phyloP scores from a whole-genome alignment of 1,139 yeast species.

The Geotrichum reessii region DNA sequence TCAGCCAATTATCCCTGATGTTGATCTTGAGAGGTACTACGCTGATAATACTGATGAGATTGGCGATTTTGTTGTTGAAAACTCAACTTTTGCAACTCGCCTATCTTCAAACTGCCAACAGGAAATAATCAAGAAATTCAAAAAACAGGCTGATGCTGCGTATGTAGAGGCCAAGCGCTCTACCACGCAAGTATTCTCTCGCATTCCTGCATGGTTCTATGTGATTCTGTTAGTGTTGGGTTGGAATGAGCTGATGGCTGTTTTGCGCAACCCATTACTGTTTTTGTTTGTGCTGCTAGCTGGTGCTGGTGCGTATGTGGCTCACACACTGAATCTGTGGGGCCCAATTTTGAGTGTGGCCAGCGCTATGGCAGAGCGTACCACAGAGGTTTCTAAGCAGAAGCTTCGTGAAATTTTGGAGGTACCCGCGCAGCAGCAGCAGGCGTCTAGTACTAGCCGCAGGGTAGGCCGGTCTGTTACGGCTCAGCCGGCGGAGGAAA shows the following conservation, averaged over 20 bases:
- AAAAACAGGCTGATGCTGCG: conserved; percentile 71
- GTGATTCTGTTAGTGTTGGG: conserved; percentile 69
- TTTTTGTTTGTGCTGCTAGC: conserved; percentile 55
- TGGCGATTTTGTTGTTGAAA: conserved; percentile 39
- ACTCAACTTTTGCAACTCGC: conserved; percentile 51
- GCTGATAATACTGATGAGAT: conserved; percentile 32
- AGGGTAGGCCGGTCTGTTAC: conserved; percentile 1
- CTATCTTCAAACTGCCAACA: conserved; percentile 54
- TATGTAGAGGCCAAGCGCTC: conserved; percentile 65
- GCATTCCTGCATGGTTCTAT: conserved; percentile 80
- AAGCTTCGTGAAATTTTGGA: conserved; percentile 41
- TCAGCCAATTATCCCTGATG: conserved; percentile 53
- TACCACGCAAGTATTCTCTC: conserved; percentile 45
- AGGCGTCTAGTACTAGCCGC: neutral
- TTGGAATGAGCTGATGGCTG: conserved; percentile 93
- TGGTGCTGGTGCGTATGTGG: conserved; percentile 58
- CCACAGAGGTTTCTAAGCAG: conserved; percentile 51
- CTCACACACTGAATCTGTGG: conserved; percentile 66
- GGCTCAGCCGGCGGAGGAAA: conserved; percentile 7
- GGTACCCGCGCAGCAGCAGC: conserved; percentile 18
- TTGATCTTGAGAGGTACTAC: conserved; percentile 40
- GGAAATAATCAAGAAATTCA: conserved; percentile 55
- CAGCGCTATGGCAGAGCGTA: conserved; percentile 53
- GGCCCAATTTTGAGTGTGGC: conserved; percentile 65
- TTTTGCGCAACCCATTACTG: conserved; percentile 71